Evolutionary conservation across 2,329 filamentous ascomycete species (phyloP).

Genomic region (Neofusicoccum laricinum): DNA sequence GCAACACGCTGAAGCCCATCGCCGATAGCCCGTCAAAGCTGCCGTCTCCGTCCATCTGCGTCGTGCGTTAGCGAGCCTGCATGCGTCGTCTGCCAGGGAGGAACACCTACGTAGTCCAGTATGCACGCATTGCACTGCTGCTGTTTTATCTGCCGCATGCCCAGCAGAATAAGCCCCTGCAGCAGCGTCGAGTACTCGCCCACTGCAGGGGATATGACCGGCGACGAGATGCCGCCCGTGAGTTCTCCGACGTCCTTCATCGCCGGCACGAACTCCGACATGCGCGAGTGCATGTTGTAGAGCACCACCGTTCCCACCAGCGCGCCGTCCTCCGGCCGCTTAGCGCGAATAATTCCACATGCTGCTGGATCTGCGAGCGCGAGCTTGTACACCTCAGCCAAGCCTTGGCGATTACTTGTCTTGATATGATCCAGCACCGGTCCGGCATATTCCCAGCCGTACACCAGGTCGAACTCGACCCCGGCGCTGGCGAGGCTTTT

Average conservation of each 20-base stretch:
- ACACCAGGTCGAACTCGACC: conserved; percentile 78
- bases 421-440: conserved; percentile 72
- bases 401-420: conserved; percentile 70
- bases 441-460: conserved; percentile 73
- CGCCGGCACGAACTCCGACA: conserved; percentile 68
- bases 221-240: conserved; percentile 75
- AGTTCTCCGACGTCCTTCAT: conserved; percentile 59
- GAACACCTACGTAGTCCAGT: conserved; percentile 70
- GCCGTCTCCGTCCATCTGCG: conserved; percentile 67
- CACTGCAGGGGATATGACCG: conserved; percentile 67
- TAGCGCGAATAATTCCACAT: conserved; percentile 81
- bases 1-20: conserved; percentile 77
- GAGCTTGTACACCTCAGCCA: conserved; percentile 74
- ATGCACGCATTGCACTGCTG: conserved; percentile 71
- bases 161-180: conserved; percentile 77
- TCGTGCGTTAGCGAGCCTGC: conserved; percentile 20
- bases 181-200: conserved; percentile 69
- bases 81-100: conserved; percentile 25
- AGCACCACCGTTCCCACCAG: conserved; percentile 78
- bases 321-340: conserved; percentile 63
- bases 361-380: conserved; percentile 68
- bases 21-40: conserved; percentile 69
- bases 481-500: conserved; percentile 70
- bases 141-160: conserved; percentile 76
- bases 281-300: conserved; percentile 65